These are phyloP conservation scores for Dorcoceras hygrometricum DNA, from an alignment of 257 asterid genomes.

Conservation along the genomic window DNA sequence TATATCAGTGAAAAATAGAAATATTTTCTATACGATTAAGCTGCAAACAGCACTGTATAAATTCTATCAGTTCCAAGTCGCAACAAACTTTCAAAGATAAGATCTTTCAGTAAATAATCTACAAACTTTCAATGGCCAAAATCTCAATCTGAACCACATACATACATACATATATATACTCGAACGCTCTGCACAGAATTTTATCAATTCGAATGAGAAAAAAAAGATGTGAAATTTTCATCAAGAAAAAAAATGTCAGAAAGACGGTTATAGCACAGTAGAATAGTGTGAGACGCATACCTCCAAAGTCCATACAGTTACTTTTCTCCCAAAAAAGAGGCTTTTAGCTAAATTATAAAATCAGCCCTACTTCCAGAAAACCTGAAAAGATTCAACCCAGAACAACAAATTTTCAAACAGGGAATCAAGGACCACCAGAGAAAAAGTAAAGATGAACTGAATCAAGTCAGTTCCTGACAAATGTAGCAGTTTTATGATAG, in stretches of 20 bases:
- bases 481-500: constrained; percentile 14
- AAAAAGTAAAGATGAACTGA: constrained; percentile 12
- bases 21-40: not conserved
- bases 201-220: constrained; percentile 8
- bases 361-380: constrained; percentile 26
- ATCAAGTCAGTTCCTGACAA: constrained; percentile 27
- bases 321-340: constrained; percentile 32
- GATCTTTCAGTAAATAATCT: not conserved
- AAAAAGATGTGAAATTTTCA: not conserved
- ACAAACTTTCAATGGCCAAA: constrained; percentile 10
- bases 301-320: constrained; percentile 15
- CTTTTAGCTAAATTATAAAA: constrained; percentile 22
- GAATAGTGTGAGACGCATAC: constrained; percentile 34
- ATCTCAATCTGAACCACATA: constrained; percentile 18
- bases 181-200: constrained; percentile 21
- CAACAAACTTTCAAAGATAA: constrained; percentile 1
- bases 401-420: constrained; percentile 20
- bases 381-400: constrained; percentile 23
- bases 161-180: not conserved
- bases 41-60: not conserved
- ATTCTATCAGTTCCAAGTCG: not conserved
- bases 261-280: constrained; percentile 18
- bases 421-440: constrained; percentile 29
- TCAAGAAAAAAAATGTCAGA: constrained; percentile 1
- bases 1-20: not conserved